Evolutionary conservation across 768 basidiomycete species (phyloP), one percentile per base, ranked within the genome.

Genomic region (Boletellus emodensis): DNA sequence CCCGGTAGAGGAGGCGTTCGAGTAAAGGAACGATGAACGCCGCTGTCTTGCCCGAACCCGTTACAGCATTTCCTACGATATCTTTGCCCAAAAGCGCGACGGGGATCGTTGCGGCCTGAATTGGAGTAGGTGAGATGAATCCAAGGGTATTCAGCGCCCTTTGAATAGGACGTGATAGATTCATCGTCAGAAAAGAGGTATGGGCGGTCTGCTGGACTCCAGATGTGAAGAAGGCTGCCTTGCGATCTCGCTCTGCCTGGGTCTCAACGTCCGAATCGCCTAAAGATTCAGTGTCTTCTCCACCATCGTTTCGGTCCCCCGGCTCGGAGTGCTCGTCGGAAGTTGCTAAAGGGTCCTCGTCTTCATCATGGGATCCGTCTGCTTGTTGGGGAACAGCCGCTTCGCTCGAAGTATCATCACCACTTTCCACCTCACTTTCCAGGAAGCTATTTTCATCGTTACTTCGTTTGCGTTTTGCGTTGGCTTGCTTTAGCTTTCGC

Each of bases 41-140:
- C 10, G 93, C 95, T 1, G 96, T 99, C 75, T 99, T 99, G 52
- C 96, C 96, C 5, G 94, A 96, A 53, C 96, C 96, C 15, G 96
- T 99, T 15, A 95, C 90, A 17, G 96, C 95, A 51, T 83, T 87
- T 30, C 95, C 96, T 46, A 99, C 94, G 34, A 99, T 80, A 66
- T 99, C 96, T 64, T 96, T 94, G 44, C 96, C 96, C 20, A 94
- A 67, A 17, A 99, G 80, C 20, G 94, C 95, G 38, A 94, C 84
- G 15, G 96, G 96, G 48, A 99, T 91, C 12, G 94, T 87, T 38
- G 90, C 85, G 2, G 90, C 84, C 71, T 99, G 96, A 44, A 99
- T 98, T 1, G 96, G 96, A 2, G 96, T 99, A 8, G 96, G 96
- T 30, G 79, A 84, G 40, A 76, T 70, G 60, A 94, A 93, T 34